Percentiles rank a stretch among this genome's conserved stretches.
These are phyloP conservation scores for Trichopus zeylanicus DNA, from an alignment of 116 monocot genomes.

Conservation along the genomic window DNA sequence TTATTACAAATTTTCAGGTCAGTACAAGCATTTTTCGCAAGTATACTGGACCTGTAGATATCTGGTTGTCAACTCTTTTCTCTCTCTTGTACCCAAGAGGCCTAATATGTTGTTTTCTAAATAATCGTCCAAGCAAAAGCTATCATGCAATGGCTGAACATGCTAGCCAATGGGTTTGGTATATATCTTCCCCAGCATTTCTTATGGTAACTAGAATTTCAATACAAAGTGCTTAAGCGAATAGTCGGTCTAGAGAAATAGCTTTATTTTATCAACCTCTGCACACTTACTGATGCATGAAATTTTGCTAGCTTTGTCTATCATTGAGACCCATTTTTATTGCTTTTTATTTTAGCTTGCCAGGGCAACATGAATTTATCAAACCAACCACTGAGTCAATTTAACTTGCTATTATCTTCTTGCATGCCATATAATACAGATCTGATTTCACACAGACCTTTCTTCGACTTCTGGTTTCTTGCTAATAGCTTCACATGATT, in stretches of 20 bases:
- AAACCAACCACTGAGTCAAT: too few species aligned
- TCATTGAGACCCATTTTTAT: too few species aligned
- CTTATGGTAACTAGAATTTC: background rate
- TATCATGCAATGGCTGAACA: slow-evolving; percentile 87
- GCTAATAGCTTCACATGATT: background rate
- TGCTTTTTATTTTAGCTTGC: background rate
- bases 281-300: too few species aligned
- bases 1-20: slow-evolving; percentile 23
- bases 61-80: slow-evolving; percentile 53
- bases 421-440: too few species aligned
- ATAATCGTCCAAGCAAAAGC: slow-evolving; percentile 34
- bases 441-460: background rate
- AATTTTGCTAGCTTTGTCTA: too few species aligned
- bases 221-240: background rate
- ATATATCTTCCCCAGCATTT: slow-evolving; percentile 8
- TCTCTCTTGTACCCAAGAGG: slow-evolving; percentile 7
- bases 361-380: too few species aligned
- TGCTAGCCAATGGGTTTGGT: slow-evolving; percentile 90
- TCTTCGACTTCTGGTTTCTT: background rate
- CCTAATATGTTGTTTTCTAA: slow-evolving; percentile 32
- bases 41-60: slow-evolving; percentile 73
- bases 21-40: slow-evolving; percentile 68
- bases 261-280: background rate
- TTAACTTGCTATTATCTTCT: too few species aligned
- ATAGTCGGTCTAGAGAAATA: background rate